A percentile compares a stretch with the other conserved stretches of the same genome.
phyloP scores from a whole-genome alignment of 257 asterid species.

The Solanum etuberosum region DNA sequence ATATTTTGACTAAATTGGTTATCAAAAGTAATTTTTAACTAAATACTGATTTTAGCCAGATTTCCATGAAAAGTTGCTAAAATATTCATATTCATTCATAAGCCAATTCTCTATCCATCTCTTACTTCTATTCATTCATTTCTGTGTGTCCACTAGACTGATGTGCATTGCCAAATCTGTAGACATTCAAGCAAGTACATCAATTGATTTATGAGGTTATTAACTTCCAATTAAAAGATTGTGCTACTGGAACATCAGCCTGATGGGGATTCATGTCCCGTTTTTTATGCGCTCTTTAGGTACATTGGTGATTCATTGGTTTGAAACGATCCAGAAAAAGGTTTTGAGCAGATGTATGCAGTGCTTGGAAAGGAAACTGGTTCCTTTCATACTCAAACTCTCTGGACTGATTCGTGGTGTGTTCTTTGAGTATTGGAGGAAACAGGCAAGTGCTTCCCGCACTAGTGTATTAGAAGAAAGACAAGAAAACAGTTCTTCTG shows the following conservation, averaged over 20 bases:
- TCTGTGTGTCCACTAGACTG: not conserved
- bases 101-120: not conserved
- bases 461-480: constrained; percentile 23
- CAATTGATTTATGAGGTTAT: not conserved
- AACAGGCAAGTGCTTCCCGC: constrained; percentile 25
- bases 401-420: constrained; percentile 15
- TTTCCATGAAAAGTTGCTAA: not conserved
- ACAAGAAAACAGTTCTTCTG: constrained; percentile 13
- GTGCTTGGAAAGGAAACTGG: constrained; percentile 33
- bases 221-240: not conserved
- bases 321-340: constrained; percentile 24
- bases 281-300: not conserved
- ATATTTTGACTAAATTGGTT: not conserved
- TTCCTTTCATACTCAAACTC: constrained; percentile 28
- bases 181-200: not conserved
- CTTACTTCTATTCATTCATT: not conserved
- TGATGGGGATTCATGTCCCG: not conserved
- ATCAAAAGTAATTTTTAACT: not conserved
- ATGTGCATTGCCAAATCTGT: not conserved
- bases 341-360: constrained; percentile 42
- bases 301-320: not conserved
- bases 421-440: constrained; percentile 43
- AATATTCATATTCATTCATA: not conserved
- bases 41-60: not conserved
- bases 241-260: not conserved